These are phyloP conservation scores for Neofusicoccum sp. DNA, from an alignment of 2,329 filamentous ascomycete genomes.

Conservation along the genomic window DNA sequence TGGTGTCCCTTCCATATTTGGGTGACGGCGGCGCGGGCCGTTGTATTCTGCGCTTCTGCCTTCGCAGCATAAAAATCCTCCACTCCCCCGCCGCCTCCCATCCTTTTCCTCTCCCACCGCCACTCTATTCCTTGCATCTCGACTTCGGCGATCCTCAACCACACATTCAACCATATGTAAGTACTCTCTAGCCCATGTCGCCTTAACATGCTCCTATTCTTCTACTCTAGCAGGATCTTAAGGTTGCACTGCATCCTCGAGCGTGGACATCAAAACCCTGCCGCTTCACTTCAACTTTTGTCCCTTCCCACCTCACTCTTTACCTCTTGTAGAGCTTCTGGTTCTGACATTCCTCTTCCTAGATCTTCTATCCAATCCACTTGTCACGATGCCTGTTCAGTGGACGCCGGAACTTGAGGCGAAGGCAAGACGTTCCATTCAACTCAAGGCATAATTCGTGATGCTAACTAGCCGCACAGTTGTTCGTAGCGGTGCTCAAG, in stretches of 20 bases:
- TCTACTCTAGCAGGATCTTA: too few species aligned
- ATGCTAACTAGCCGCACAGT: not conserved
- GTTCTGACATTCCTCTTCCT: not conserved
- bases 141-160: not conserved
- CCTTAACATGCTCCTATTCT: too few species aligned
- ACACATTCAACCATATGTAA: not conserved
- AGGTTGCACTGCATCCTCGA: not conserved
- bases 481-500: not conserved
- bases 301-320: not conserved
- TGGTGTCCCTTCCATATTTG: not conserved
- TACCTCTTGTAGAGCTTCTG: not conserved
- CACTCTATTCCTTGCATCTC: not conserved
- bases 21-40: not conserved
- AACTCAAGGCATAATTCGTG: too few species aligned
- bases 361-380: not conserved
- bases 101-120: not conserved
- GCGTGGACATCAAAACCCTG: not conserved
- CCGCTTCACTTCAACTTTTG: not conserved
- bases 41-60: not conserved
- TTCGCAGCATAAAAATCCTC: not conserved
- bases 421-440: not conserved
- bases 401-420: constrained; percentile 15
- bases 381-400: not conserved
- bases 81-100: not conserved
- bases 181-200: not conserved